These are phyloP conservation scores for Boletus rubropictus DNA, from an alignment of 768 basidiomycete genomes.

Conservation along the genomic window DNA sequence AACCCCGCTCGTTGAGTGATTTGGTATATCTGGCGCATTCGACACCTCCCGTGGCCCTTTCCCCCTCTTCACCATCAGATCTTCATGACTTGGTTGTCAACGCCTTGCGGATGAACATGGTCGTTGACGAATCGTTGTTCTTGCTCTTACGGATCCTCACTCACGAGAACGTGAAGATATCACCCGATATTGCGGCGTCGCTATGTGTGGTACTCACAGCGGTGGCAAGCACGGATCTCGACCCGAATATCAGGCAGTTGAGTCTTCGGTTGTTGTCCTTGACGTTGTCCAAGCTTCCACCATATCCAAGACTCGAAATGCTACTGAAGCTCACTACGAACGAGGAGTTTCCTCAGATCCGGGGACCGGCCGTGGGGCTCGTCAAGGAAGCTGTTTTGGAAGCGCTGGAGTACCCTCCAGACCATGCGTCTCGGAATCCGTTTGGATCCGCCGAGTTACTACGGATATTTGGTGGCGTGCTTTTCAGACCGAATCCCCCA, in stretches of 20 bases:
- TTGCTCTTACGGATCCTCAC: constrained; percentile 38
- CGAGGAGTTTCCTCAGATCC: constrained; percentile 56
- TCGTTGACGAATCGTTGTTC: constrained; percentile 57
- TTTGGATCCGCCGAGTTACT: constrained; percentile 56
- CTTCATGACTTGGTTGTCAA: constrained; percentile 41
- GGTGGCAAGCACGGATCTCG: constrained; percentile 57
- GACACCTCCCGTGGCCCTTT: constrained; percentile 11
- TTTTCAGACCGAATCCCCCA: constrained; percentile 54
- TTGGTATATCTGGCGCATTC: constrained; percentile 24
- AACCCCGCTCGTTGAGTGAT: constrained; percentile 25
- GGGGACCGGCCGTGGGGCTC: constrained; percentile 60
- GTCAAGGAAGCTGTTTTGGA: constrained; percentile 64
- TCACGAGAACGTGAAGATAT: constrained; percentile 19
- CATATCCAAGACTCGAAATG: constrained; percentile 46
- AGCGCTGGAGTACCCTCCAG: constrained; percentile 32
- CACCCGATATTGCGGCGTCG: constrained; percentile 43
- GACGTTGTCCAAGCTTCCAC: constrained; percentile 44
- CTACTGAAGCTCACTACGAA: constrained; percentile 49
- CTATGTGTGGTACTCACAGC: constrained; percentile 48
- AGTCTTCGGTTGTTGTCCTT: constrained; percentile 55
- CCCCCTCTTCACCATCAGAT: constrained; percentile 13
- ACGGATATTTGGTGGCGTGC: constrained; percentile 50
- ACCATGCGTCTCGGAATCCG: constrained; percentile 27
- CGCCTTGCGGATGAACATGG: constrained; percentile 48
- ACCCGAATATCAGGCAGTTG: constrained; percentile 52